These are phyloP conservation scores for Thraustochytrium sp. DNA, from an alignment of 352 stramenopile genomes.

Conservation along the genomic window DNA sequence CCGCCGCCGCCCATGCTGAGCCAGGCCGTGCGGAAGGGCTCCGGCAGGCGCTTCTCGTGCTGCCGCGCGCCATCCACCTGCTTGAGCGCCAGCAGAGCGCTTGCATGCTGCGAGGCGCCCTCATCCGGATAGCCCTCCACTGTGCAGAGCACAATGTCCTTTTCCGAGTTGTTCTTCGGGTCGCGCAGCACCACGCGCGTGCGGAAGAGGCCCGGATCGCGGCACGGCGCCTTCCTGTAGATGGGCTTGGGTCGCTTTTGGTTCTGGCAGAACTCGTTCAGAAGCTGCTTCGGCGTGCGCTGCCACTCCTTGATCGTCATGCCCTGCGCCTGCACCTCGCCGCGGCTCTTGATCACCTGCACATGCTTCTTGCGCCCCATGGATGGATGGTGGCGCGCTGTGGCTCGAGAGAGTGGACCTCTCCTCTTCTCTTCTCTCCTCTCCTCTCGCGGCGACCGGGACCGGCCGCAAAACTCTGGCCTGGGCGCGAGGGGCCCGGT, in stretches of 20 bases:
- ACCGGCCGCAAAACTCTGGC: no score
- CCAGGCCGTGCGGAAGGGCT: slow-evolving; percentile 91
- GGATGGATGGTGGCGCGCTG: no score
- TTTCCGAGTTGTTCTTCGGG: slow-evolving; percentile 75
- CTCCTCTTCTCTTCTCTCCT: no score
- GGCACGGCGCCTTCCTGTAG: slow-evolving; percentile 55
- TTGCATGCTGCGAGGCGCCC: slow-evolving; percentile 83
- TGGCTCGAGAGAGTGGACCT: no score
- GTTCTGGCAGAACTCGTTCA: slow-evolving; percentile 84
- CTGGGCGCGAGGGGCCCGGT: no score
- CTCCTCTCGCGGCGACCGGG: no score
- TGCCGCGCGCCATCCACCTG: slow-evolving; percentile 84
- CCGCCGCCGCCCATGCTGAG: slow-evolving; percentile 42
- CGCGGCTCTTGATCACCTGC: slow-evolving; percentile 70
- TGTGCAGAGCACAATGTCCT: slow-evolving; percentile 85
- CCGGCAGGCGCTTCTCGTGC: slow-evolving; percentile 88
- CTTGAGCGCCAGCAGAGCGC: slow-evolving; percentile 83
- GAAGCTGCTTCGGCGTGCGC: slow-evolving; percentile 81
- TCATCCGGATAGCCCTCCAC: slow-evolving; percentile 61
- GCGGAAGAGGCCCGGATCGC: slow-evolving; percentile 46
- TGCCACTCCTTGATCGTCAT: slow-evolving; percentile 86
- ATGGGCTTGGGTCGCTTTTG: slow-evolving; percentile 75
- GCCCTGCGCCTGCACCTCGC: slow-evolving; percentile 68
- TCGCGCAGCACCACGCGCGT: slow-evolving; percentile 75
- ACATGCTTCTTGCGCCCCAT: slow-evolving; percentile 54